These are phyloP conservation scores for grape (Vitis vinifera) DNA, from an alignment of 164 flowering plant species.

Conservation along the genomic window ASM3070453v1 NC_081820.1:23754001-23754500, in stretches of 20 bases:
- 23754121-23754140: conserved; percentile 88
- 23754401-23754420: conserved; percentile 28
- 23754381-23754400: conserved; percentile 40
- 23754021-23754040: neutral
- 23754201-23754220: conserved; percentile 45
- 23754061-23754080: neutral
- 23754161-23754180: conserved; percentile 57
- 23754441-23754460: conserved; percentile 15
- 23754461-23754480: neutral
- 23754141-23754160: conserved; percentile 82
- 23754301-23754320: conserved; percentile 88
- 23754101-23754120: conserved; percentile 60
- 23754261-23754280: conserved; percentile 72
- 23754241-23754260: conserved; percentile 56
- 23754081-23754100: neutral
- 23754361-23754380: conserved; percentile 40
- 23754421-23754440: conserved; percentile 39
- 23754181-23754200: conserved; percentile 44
- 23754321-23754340: conserved; percentile 51
- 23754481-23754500: neutral
- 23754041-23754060: neutral
- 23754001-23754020: conserved; percentile 86
- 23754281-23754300: conserved; percentile 73
- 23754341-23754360: conserved; percentile 42
- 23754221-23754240: conserved; percentile 47